Conservation (phyloP, 163 green algal species). For the Chlorella variabilis region DNA sequence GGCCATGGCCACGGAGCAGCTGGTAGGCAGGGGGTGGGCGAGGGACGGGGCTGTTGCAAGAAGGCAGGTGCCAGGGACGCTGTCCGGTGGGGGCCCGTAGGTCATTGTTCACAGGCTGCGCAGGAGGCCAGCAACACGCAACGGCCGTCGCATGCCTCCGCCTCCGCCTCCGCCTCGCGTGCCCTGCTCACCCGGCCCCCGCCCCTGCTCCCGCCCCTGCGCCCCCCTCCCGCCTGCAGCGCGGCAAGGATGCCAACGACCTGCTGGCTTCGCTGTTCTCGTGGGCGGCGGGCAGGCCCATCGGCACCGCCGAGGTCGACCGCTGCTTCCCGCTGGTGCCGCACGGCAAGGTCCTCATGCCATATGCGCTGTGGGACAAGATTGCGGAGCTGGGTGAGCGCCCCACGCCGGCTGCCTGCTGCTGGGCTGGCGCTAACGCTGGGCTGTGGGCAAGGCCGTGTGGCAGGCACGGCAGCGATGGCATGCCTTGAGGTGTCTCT, state of each 20-base stretch:
- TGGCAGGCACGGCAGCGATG: too few species aligned
- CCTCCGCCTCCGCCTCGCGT: background rate
- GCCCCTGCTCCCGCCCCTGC: too few species aligned
- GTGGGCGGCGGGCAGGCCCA: background rate
- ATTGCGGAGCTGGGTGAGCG: slow-evolving; percentile 26
- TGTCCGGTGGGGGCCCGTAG: too few species aligned
- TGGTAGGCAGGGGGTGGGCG: background rate
- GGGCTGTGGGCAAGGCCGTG: too few species aligned
- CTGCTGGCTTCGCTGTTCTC: slow-evolving; percentile 37
- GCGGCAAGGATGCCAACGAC: slow-evolving; percentile 38
- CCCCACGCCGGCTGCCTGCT: background rate
- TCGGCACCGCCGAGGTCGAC: slow-evolving; percentile 17
- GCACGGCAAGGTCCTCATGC: slow-evolving; percentile 31
- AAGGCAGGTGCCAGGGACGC: too few species aligned
- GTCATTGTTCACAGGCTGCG: too few species aligned
- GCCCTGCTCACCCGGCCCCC: too few species aligned
- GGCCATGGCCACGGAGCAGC: slow-evolving; percentile 34
- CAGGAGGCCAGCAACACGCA: too few species aligned
- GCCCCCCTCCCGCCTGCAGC: too few species aligned
- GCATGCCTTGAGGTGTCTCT: too few species aligned
- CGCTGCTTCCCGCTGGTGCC: slow-evolving; percentile 42
- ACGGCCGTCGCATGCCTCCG: background rate
- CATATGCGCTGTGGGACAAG: slow-evolving; percentile 26
- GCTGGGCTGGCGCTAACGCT: too few species aligned
- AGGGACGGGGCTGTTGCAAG: background rate